Evolutionary conservation across 768 basidiomycete genomes (phyloP).

Genomic region (Naganishia vishniacii): DNA sequence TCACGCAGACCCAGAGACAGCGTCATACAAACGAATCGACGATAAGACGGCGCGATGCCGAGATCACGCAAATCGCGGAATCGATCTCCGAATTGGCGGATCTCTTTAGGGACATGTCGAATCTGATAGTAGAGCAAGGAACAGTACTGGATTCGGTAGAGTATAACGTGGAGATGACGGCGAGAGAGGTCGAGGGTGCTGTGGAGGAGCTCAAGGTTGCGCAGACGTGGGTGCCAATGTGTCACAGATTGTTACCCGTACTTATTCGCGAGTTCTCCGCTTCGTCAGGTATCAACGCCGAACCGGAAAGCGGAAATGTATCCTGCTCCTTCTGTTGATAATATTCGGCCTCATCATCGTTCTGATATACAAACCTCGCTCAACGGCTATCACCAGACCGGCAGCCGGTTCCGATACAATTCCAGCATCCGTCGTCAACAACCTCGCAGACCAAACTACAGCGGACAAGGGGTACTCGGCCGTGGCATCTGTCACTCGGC

Average conservation of each 20-base stretch:
- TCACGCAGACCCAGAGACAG: constrained; percentile 45
- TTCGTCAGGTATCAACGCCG: constrained; percentile 85
- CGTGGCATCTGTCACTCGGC: not conserved
- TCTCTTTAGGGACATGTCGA: constrained; percentile 89
- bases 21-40: constrained; percentile 50
- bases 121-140: constrained; percentile 94
- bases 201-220: constrained; percentile 78
- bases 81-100: constrained; percentile 87
- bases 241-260: constrained; percentile 3
- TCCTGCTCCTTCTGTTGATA: constrained; percentile 81
- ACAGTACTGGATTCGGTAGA: constrained; percentile 93
- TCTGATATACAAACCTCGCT: constrained; percentile 83
- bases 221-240: constrained; percentile 58
- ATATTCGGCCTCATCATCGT: constrained; percentile 82
- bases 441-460: not conserved
- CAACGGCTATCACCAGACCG: not conserved
- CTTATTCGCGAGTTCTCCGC: not conserved
- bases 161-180: constrained; percentile 93
- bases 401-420: not conserved
- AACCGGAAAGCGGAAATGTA: constrained; percentile 86
- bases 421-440: not conserved
- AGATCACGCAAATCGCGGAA: constrained; percentile 82
- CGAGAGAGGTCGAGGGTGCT: constrained; percentile 71
- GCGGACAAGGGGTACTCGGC: no score
- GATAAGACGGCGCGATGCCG: constrained; percentile 57